These are phyloP conservation scores for Mallotus nudiflorus DNA, from an alignment of 345 rosid genomes.

Conservation along the genomic window DNA sequence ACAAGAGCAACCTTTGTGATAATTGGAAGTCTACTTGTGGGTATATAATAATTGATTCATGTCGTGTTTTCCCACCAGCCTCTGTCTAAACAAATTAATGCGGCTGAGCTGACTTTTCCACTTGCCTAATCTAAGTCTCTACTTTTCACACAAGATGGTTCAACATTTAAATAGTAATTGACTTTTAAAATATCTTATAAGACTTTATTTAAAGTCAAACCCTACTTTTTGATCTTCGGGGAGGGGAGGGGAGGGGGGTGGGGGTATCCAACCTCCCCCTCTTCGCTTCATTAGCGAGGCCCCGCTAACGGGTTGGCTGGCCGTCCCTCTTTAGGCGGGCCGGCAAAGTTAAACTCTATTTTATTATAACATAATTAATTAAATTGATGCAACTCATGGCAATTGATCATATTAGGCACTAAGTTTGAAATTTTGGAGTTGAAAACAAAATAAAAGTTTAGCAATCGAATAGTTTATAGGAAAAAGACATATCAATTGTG, in stretches of 20 bases:
- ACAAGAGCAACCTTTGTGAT: background rate
- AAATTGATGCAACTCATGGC: no score
- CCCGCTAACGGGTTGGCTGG: no score
- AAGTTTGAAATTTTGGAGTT: no score
- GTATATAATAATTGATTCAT: background rate
- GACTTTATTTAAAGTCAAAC: background rate
- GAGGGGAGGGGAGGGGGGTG: no score
- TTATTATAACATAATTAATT: no score
- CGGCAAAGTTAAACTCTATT: no score
- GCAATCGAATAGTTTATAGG: no score
- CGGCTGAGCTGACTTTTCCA: background rate
- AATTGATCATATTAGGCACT: no score
- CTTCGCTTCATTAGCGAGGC: no score
- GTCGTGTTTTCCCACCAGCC: conserved; percentile 17
- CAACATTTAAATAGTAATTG: background rate
- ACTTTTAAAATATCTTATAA: background rate
- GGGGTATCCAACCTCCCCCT: no score
- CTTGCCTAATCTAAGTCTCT: background rate
- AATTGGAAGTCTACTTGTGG: background rate
- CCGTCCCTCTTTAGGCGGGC: no score
- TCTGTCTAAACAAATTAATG: conserved; percentile 1
- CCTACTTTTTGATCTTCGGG: background rate
- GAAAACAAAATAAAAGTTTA: background rate
- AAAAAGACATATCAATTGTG: no score
- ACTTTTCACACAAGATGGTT: background rate